Base-by-base conservation (phyloP, 2,329 filamentous ascomycete genomes). In the Lasiodiplodia hormozganensis region DNA sequence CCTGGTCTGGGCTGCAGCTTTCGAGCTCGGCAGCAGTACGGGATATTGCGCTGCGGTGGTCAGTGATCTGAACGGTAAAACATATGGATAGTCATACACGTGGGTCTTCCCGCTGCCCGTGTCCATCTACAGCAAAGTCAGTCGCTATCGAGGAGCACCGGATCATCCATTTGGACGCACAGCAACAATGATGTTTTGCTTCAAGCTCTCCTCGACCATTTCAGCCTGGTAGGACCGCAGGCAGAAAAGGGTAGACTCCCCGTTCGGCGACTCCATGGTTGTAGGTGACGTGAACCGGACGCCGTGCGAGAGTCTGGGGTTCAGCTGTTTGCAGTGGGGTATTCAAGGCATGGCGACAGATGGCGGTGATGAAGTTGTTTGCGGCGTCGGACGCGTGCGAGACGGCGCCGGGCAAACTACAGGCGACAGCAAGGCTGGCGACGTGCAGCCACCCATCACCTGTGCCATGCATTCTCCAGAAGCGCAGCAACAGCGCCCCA, bases 31-130 rank as follows among this genome's bases (percentile, higher is more conserved):
- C 76, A 58, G 75, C 73, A 21, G 83, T 80, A n/a, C 83, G 80
- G 34, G 31, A 56, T 23, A 65, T 64, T 28, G 60, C 58, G 14
- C 67, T 68, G 34, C 2, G 56, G n/a, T 31, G 23, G 23, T 68
- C 40, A 52, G 40, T 53, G 56, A 16, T 4, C 31, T 16, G 10
- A 16, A 3, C 1, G 23, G 28, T 56, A 16, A 16, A 23, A 18
- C 4, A n/a, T 7, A 40, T 34, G 47, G 43, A 16, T 49, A 60
- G 52, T 64, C 14, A 52, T 71, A 77, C 78, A 85, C 78, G 58
- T 83, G 80, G 16, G 83, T 85, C 72, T 85, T 85, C 14, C 83
- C 83, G 69, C 79, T 82, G 34, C 83, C 83, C 2, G 83, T 85
- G 64, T 84, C 82, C 81, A 84, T 84, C 73, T 76, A 62, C 10